Evolutionary conservation across 257 asterid species (phyloP), one percentile per base, ranked within the genome.

Genomic region (Orobanche coerulescens): DNA sequence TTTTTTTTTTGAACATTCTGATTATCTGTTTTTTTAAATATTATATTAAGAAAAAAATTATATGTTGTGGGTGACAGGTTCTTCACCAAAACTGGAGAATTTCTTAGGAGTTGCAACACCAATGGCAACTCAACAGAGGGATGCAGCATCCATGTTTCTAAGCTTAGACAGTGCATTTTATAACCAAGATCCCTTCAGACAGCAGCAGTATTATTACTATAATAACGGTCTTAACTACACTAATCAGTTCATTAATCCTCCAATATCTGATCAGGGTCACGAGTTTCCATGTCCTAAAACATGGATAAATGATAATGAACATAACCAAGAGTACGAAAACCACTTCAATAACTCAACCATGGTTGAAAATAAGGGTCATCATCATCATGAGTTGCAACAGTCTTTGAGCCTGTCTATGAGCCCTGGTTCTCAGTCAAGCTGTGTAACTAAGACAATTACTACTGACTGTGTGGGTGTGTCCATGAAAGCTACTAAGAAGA

Each of bases 351-450:
- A 19, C 47, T 19, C 67, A 46, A 30, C 43, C 12, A 30, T 61
- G 44, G 56, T 15, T 10, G 30, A 61, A 47, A 33, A 28, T 47
- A 51, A 34, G 30, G 33, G 28, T 12, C 23, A 71, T n/a, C n/a
- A n/a, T n/a, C n/a, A n/a, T n/a, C n/a, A 72, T 13, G 80, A 78
- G 46, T 56, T 78, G 19, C 24, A 6, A 15, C 51, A 44, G 67
- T 73, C 81, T 25, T 57, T 85, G 63, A 76, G 73, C 33, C 72
- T 85, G 69, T 82, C 94, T 0, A 85, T 85, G 90, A 82, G 85
- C 54, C 87, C 92, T 53, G 83, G 81, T 23, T 81, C 91, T 19
- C 95, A 86, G 68, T 77, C 88, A 10, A 81, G 95, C 78, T 80
- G 91, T 62, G 76, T 81, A 0, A 79, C 82, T 10, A 49, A 49